Percentiles rank a stretch among this genome's conserved stretches.
phyloP scores from a whole-genome alignment of 2,329 filamentous ascomycete species.

The Sporothrix pallida region DNA sequence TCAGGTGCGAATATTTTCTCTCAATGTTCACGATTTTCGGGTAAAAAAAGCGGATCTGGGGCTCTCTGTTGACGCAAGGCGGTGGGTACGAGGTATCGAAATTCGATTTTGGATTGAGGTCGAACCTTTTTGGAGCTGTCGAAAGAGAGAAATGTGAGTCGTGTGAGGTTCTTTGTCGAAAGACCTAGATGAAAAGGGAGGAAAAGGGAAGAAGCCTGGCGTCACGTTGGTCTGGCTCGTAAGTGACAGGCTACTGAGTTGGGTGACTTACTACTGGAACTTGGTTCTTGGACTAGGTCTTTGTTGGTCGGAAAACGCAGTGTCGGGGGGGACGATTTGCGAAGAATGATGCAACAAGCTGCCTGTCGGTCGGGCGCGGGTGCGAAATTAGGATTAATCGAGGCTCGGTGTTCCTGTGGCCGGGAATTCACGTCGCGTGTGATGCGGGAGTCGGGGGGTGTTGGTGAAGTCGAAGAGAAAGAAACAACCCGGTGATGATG shows the following conservation, averaged over 20 bases:
- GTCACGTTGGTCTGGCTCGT: constrained; percentile 11
- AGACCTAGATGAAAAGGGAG: neutral
- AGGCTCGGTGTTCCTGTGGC: constrained; percentile 32
- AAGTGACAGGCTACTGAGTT: neutral
- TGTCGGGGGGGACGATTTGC: neutral
- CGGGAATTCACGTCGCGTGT: constrained; percentile 32
- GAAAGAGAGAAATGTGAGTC: constrained; percentile 11
- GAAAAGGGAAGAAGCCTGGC: neutral
- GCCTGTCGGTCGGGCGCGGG: neutral
- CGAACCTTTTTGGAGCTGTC: neutral
- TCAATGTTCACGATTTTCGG: constrained; percentile 22
- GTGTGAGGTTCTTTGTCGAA: constrained; percentile 18
- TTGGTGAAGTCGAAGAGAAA: constrained; percentile 5
- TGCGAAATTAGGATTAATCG: constrained; percentile 4
- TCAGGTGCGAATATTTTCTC: constrained; percentile 21
- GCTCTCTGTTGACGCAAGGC: constrained; percentile 11
- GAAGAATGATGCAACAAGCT: neutral
- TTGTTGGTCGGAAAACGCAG: constrained; percentile 11
- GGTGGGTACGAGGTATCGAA: neutral
- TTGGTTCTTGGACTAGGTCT: constrained; percentile 11
- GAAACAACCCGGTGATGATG: constrained; percentile 30
- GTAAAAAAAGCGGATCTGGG: constrained; percentile 9
- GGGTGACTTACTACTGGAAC: constrained; percentile 13
- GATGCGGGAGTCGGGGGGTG: constrained; percentile 9
- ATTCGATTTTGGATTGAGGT: neutral